Percentiles rank a stretch among this genome's conserved stretches.
Evolutionary conservation across 495 filamentous ascomycete species (phyloP).

Genomic region (Terfezia boudieri): DNA sequence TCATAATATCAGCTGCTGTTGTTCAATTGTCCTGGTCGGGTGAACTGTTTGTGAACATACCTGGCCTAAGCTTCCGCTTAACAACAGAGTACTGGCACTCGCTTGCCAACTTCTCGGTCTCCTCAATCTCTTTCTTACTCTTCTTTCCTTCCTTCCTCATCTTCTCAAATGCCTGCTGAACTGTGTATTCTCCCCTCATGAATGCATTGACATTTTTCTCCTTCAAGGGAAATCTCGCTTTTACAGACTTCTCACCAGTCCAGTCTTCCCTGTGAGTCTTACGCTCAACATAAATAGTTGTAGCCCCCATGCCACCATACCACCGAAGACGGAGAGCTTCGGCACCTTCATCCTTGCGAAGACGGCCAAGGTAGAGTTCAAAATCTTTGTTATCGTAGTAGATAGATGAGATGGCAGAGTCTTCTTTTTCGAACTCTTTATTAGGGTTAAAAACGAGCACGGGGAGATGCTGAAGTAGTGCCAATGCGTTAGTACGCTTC

Average conservation of each 20-base stretch:
- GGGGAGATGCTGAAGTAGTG: slow-evolving; percentile 48
- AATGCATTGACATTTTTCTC: slow-evolving; percentile 94
- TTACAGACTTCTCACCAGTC: slow-evolving; percentile 97
- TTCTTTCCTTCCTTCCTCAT: slow-evolving; percentile 86
- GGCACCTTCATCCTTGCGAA: slow-evolving; percentile 95
- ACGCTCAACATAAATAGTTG: slow-evolving; percentile 89
- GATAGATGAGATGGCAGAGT: slow-evolving; percentile 90
- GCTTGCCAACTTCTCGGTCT: slow-evolving; percentile 67
- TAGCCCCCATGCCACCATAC: slow-evolving; percentile 90
- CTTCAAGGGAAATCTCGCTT: slow-evolving; percentile 82
- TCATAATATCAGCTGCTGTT: no score
- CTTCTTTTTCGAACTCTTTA: slow-evolving; percentile 81
- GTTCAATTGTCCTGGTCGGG: no score
- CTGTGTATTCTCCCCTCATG: slow-evolving; percentile 55
- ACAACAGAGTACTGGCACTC: slow-evolving; percentile 88
- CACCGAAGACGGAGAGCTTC: slow-evolving; percentile 91
- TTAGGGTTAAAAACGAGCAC: slow-evolving; percentile 92
- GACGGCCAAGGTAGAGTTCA: slow-evolving; percentile 75
- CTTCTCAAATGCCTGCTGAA: slow-evolving; percentile 76
- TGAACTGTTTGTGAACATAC: background rate
- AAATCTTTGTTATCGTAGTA: slow-evolving; percentile 94
- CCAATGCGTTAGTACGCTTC: background rate
- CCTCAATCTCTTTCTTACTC: slow-evolving; percentile 64
- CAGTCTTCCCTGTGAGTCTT: slow-evolving; percentile 98
- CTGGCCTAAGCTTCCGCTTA: slow-evolving; percentile 54